Percentiles rank a stretch among this genome's conserved stretches.
phyloP scores from a whole-genome alignment of 495 filamentous ascomycete genomes.

The Immersiella caudata region DNA sequence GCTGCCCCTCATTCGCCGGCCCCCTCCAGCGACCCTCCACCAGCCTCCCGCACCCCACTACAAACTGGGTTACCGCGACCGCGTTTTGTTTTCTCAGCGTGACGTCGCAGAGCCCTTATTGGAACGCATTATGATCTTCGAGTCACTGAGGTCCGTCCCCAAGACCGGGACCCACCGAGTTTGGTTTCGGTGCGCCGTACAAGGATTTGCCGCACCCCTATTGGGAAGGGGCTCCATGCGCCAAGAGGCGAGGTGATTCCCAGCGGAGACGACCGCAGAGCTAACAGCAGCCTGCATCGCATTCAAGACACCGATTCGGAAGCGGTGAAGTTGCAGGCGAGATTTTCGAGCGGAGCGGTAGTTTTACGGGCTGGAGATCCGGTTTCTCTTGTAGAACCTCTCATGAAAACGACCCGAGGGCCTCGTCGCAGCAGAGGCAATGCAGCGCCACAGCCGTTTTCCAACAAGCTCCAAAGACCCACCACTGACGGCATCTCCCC shows the following conservation, averaged over 20 bases:
- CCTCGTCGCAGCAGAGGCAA: no score
- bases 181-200: neutral
- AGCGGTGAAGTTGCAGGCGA: neutral
- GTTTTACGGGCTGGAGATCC: no score
- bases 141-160: neutral
- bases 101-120: neutral
- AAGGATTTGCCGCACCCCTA: neutral
- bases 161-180: neutral
- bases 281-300: neutral
- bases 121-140: neutral
- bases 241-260: neutral
- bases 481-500: no score
- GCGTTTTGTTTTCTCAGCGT: neutral
- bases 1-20: constrained; percentile 1
- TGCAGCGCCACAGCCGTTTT: no score
- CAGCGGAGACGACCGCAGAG: neutral
- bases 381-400: no score
- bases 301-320: neutral
- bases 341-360: neutral
- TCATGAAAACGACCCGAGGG: no score
- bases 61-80: neutral
- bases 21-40: constrained; percentile 3
- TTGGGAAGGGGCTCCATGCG: neutral
- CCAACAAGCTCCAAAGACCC: no score
- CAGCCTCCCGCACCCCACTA: neutral